Base-by-base conservation (phyloP, 2,329 filamentous ascomycete genomes). In the Venturia asperata region DNA sequence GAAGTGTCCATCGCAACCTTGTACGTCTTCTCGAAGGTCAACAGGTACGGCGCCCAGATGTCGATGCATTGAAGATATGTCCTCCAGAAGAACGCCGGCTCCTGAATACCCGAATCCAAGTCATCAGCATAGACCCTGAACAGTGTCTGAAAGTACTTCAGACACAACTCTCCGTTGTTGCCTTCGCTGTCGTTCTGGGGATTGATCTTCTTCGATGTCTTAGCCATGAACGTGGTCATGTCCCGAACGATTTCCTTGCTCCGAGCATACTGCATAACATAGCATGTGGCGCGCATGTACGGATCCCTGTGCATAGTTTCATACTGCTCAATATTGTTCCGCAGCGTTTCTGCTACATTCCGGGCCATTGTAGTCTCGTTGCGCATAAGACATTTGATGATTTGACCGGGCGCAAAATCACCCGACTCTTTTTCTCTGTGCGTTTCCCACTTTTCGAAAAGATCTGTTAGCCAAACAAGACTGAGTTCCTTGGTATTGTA, bases 361-460 rank as follows among this genome's bases (percentile, higher is more conserved):
- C 47, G 11, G 7, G 60, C 41, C 19, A 61, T 10, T 19, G n/a
- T 15, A 15, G n/a, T 17, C 19, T 64, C 15, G 10, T 19, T 49
- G 21, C 56, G 39, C 30, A 58, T 43, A 30, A 66, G 60, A 41
- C n/a, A 30, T n/a, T 19, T 10, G 21, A 66, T 41, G 34, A 66
- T 66, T 21, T 66, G 62, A 19, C 61, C 49, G n/a, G 61, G 64
- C 19, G 49, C 58, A 47, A 58, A 66, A 19, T 52, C 64, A 24
- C 24, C 24, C n/a, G 11, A 15, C 49, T 55, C 61, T n/a, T 34
- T 19, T 42, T 64, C 63, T 17, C 37, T 43, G 19, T 24, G 24
- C 13, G 39, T 55, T 9, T 64, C 56, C 64, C 64, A 66, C 24
- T 66, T 66, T 21, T 66, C 55, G 21, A 66, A 55, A 1, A 66